phyloP scores from a whole-genome alignment of 1,284 basidiomycete genomes.

The Acaromyces ingoldii region DNA sequence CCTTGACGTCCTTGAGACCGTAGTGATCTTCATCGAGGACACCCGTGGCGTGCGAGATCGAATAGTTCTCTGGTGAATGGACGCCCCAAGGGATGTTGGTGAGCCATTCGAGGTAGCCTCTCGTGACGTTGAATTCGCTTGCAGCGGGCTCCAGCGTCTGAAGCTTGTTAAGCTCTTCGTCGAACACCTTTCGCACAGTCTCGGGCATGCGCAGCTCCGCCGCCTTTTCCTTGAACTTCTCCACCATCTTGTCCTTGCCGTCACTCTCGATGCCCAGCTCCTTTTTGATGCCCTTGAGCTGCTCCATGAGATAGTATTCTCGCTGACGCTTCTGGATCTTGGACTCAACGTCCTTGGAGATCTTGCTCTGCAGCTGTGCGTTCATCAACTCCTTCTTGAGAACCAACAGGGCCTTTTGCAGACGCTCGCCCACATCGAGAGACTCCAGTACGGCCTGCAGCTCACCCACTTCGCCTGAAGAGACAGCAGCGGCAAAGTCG shows the following conservation, averaged over 20 bases:
- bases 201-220: slow-evolving; percentile 86
- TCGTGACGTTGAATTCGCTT: slow-evolving; percentile 78
- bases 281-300: slow-evolving; percentile 98
- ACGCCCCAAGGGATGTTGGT: slow-evolving; percentile 95
- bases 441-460: slow-evolving; percentile 90
- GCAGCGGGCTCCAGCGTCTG: slow-evolving; percentile 80
- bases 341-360: slow-evolving; percentile 86
- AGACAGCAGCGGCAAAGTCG: slow-evolving; percentile 95
- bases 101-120: slow-evolving; percentile 51
- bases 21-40: slow-evolving; percentile 97
- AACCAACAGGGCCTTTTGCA: slow-evolving; percentile 84
- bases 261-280: slow-evolving; percentile 95
- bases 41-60: slow-evolving; percentile 73
- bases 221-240: slow-evolving; percentile 90
- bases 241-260: slow-evolving; percentile 94
- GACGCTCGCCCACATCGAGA: slow-evolving; percentile 76
- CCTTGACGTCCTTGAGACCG: slow-evolving; percentile 87
- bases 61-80: slow-evolving; percentile 89
- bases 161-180: slow-evolving; percentile 91
- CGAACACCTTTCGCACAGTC: slow-evolving; percentile 84
- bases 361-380: slow-evolving; percentile 89
- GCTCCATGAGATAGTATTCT: slow-evolving; percentile 98
- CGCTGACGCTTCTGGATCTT: slow-evolving; percentile 96
- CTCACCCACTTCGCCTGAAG: slow-evolving; percentile 81
- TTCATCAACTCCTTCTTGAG: slow-evolving; percentile 98